Evolutionary conservation across 1,284 basidiomycete genomes (phyloP), one percentile per base, ranked within the genome.

Genomic region (Cryptococcus sp.): DNA sequence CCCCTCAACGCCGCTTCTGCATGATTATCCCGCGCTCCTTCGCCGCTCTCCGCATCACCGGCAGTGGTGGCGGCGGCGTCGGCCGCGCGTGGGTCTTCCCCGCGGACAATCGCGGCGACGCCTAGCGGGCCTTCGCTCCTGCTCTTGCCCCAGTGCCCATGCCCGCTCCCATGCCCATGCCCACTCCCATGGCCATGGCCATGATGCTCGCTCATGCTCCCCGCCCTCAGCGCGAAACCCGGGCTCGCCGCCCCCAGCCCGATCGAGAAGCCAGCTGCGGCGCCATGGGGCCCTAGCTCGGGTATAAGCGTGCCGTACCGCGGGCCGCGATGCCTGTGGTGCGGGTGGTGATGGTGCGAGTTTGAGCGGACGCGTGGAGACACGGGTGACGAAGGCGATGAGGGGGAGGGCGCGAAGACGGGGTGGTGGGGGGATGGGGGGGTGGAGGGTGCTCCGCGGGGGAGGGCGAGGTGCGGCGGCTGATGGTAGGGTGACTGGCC

Each of bases 191-290:
- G 57, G 15, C 40, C 40, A 47, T 54, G 39, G 4, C 47, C 48
- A 37, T 54, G 35, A 50, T 42, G 45, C 24, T 44, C 52, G 23
- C 59, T 62, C 23, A 70, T 62, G 46, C 59, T 61, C n/a, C 60
- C 66, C 2, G 66, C 62, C 4, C 76, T 61, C 15, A 78, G 60
- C 8, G 73, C 70, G 55, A 79, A 79, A 2, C 77, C 77, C 1
- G 77, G 77, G 23, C 69, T 72, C n/a, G 75, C 69, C 5, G 76
- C 76, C 46, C 76, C 77, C 35, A 79, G 61, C 13, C 77, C 77
- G 38, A 79, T 78, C 2, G 69, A 64, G 63, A 79, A 78, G 0
- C 76, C 74, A 0, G 74, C 70, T 0, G 73, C 73, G 0, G 70
- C 65, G 9, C 66, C 67, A 4, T 52, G 51, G 4, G 68, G 64